A percentile compares a stretch with the other conserved stretches of the same genome.
These are phyloP conservation scores for Colletotrichum sp. DNA, from an alignment of 2,329 filamentous ascomycete species.

Conservation along the genomic window DNA sequence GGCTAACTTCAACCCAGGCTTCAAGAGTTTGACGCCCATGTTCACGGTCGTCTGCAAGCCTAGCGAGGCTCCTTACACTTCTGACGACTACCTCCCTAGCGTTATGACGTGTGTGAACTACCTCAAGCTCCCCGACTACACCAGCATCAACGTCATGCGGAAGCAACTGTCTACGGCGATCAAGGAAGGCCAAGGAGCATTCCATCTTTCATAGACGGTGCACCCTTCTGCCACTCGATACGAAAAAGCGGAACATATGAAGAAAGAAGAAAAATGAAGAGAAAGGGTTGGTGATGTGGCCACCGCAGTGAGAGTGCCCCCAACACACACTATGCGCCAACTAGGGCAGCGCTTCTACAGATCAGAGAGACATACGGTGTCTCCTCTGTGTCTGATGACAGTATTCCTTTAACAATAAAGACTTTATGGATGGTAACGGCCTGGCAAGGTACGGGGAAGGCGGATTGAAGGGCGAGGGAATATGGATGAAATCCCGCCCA, in stretches of 20 bases:
- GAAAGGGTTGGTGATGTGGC: background rate
- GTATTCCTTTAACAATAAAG: conserved; percentile 5
- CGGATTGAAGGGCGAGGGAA: conserved; percentile 1
- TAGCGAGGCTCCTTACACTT: conserved; percentile 91
- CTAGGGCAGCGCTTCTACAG: background rate
- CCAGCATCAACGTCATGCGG: conserved; percentile 75
- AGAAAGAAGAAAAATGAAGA: background rate
- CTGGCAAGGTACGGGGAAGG: conserved; percentile 10
- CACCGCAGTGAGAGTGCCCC: background rate
- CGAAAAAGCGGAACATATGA: background rate
- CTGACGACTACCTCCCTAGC: conserved; percentile 97
- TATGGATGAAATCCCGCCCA: background rate
- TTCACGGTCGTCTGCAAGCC: conserved; percentile 99
- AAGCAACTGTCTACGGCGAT: conserved; percentile 85
- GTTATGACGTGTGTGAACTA: conserved; percentile 99
- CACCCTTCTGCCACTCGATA: background rate
- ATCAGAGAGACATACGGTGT: background rate
- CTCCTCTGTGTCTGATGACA: background rate
- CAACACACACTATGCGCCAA: background rate
- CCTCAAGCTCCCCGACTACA: conserved; percentile 96
- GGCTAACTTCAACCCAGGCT: conserved; percentile 62
- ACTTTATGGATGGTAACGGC: conserved; percentile 14
- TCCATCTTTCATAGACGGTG: conserved; percentile 81
- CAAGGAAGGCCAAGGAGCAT: conserved; percentile 94
- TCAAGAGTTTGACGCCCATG: conserved; percentile 96